Conservation (phyloP, 352 stramenopile species). For the Pythium insidiosum region DNA sequence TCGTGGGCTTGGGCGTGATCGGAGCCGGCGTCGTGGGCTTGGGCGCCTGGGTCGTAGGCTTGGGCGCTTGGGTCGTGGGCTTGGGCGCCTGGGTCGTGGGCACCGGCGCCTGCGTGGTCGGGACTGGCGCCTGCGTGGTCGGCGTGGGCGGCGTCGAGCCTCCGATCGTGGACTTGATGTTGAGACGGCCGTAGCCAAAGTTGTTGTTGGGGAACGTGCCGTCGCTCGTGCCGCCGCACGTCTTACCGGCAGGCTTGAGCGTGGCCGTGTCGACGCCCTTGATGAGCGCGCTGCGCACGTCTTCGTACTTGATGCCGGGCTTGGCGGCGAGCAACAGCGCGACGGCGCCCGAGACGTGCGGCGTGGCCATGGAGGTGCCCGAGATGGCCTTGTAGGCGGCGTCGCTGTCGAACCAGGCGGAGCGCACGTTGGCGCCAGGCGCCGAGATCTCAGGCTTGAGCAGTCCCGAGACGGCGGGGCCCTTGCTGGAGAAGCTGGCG, state of each 20-base stretch:
- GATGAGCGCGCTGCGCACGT: slow-evolving; percentile 1
- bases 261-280: slow-evolving; percentile 5
- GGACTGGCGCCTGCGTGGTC: too few species aligned
- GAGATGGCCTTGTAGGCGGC: slow-evolving; percentile 3
- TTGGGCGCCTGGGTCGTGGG: too few species aligned
- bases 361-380: slow-evolving; percentile 17
- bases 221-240: slow-evolving; percentile 16
- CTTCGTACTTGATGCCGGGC: slow-evolving; percentile 6
- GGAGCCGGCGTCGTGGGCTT: background rate
- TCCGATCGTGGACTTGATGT: too few species aligned
- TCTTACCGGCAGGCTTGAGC: slow-evolving; percentile 4
- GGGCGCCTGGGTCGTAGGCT: too few species aligned
- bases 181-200: slow-evolving; percentile 15
- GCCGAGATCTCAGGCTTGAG: slow-evolving; percentile 23
- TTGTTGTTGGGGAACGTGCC: slow-evolving; percentile 17
- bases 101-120: too few species aligned
- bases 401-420: slow-evolving; percentile 3
- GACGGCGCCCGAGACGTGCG: slow-evolving; percentile 15
- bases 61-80: too few species aligned
- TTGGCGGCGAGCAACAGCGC: slow-evolving; percentile 11
- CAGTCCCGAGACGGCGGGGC: slow-evolving; percentile 9
- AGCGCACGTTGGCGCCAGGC: slow-evolving; percentile 8
- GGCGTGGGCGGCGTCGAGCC: too few species aligned
- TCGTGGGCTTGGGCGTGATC: background rate
- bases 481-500: slow-evolving; percentile 17